Conservation (phyloP, 805 yeast genomes). For the Candida vaughaniae region DNA sequence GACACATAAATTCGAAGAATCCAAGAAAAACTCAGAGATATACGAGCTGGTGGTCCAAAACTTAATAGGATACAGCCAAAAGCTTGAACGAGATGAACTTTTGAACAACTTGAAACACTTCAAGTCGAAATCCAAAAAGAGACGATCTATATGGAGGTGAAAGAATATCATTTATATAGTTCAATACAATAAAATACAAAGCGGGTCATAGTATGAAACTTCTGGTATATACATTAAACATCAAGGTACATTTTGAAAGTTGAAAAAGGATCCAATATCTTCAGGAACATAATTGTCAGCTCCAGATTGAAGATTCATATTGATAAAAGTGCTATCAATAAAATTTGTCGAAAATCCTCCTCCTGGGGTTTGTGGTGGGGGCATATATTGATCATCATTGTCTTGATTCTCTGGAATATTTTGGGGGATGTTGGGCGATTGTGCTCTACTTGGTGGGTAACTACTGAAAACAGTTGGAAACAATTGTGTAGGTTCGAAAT, state of each 20-base stretch:
- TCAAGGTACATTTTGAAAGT: constrained; percentile 17
- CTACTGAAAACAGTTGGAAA: constrained; percentile 44
- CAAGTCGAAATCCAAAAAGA: constrained; percentile 18
- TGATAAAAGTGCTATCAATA: constrained; percentile 40
- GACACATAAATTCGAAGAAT: constrained; percentile 48
- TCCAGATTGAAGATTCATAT: constrained; percentile 42
- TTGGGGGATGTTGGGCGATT: constrained; percentile 26
- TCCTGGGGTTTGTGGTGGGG: constrained; percentile 23
- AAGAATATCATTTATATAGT: not conserved
- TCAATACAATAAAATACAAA: not conserved
- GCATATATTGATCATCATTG: constrained; percentile 2
- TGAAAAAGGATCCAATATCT: constrained; percentile 27
- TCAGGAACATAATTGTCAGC: constrained; percentile 19
- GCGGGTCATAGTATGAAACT: not conserved
- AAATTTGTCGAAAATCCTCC: constrained; percentile 34
- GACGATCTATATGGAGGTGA: constrained; percentile 12
- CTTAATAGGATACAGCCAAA: constrained; percentile 86
- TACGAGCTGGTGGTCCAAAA: constrained; percentile 89
- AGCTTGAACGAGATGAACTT: constrained; percentile 55
- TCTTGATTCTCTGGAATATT: not conserved
- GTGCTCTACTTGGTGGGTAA: constrained; percentile 36
- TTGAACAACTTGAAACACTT: constrained; percentile 31
- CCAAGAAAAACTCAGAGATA: constrained; percentile 65
- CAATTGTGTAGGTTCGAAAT: constrained; percentile 57
- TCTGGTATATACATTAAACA: not conserved